Base-by-base conservation (phyloP, 495 filamentous ascomycete genomes). In the Tricharina praecox region DNA sequence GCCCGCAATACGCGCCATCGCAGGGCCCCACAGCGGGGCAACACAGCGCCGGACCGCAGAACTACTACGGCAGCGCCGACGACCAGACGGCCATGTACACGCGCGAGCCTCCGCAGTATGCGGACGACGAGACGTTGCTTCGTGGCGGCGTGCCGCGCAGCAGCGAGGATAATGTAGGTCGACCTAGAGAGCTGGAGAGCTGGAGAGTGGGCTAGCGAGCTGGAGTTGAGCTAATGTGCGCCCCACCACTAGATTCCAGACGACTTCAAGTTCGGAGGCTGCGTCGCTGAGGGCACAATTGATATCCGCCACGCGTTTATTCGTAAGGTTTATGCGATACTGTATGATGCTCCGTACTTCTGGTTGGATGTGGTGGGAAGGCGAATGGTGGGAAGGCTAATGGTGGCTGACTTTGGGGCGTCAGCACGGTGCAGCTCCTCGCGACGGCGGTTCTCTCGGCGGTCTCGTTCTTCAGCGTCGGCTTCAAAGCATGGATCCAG, bases 231-330 rank as follows among this genome's bases (percentile, higher is more conserved):
- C n/a, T n/a, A n/a, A n/a, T n/a, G n/a, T n/a, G n/a, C n/a, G n/a
- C n/a, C n/a, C n/a, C n/a, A n/a, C n/a, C 26, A 16, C 16, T 23
- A 85, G 54, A 62, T 97, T 36, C 90, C 90, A 3, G 90, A 97
- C 72, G 90, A 97, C 68, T 96, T 97, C 73, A 97, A 86, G 79
- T 96, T 88, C 59, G 86, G 86, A 36, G 86, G 84, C 30, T 82
- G 76, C 9, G 85, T 96, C 42, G 75, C 88, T 49, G 92, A 95
- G 67, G 92, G 80, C 33, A 92, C 86, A 8, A 69, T 96, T 58
- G 84, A 90, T 51, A 94, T 97, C 63, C 81, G 90, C 50, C 93
- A 95, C 77, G 82, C 87, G 68, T 97, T 99, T 66, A 76, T 99
- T 50, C 82, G 90, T 59, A 99, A 99, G 66, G 82, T 85, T 48